Evolutionary conservation across 2,329 filamentous ascomycete species (phyloP).

Genomic region (Alternaria sp.): DNA sequence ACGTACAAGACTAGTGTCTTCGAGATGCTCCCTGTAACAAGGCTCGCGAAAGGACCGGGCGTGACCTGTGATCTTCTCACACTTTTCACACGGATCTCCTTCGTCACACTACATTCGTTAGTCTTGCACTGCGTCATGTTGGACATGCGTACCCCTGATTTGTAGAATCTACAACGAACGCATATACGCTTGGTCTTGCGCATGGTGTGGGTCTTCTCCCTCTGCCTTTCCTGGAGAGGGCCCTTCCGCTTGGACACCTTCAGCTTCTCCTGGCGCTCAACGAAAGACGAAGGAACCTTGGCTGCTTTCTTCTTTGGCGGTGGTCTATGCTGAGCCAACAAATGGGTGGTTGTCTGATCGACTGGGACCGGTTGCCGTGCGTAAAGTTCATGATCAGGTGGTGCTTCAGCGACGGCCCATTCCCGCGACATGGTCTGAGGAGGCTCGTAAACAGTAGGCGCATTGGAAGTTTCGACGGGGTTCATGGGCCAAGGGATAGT

Average conservation of each 20-base stretch:
- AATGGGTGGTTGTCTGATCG: constrained; percentile 9
- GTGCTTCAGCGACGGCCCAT: constrained; percentile 23
- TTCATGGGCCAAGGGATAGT: constrained; percentile 25
- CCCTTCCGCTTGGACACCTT: constrained; percentile 43
- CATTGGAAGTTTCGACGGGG: constrained; percentile 10
- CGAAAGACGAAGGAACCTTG: constrained; percentile 42
- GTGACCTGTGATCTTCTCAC: constrained; percentile 37
- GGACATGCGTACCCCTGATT: constrained; percentile 33
- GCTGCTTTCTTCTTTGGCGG: constrained; percentile 34
- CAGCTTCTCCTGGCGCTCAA: constrained; percentile 41
- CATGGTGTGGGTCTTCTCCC: constrained; percentile 45
- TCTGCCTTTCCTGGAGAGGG: constrained; percentile 33
- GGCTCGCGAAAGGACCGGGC: constrained; percentile 41
- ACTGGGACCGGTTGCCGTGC: constrained; percentile 13
- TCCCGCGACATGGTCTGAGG: constrained; percentile 22
- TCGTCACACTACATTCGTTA: constrained; percentile 38
- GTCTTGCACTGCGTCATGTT: neutral
- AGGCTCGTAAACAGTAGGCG: constrained; percentile 22
- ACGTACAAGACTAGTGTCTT: constrained; percentile 41
- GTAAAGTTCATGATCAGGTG: constrained; percentile 20
- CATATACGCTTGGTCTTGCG: constrained; percentile 43
- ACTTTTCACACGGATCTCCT: constrained; percentile 41
- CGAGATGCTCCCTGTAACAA: constrained; percentile 43
- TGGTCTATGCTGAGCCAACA: constrained; percentile 19
- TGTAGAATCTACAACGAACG: constrained; percentile 46